Conservation (phyloP, 345 rosid species). For the Dipteronia dyeriana region DNA sequence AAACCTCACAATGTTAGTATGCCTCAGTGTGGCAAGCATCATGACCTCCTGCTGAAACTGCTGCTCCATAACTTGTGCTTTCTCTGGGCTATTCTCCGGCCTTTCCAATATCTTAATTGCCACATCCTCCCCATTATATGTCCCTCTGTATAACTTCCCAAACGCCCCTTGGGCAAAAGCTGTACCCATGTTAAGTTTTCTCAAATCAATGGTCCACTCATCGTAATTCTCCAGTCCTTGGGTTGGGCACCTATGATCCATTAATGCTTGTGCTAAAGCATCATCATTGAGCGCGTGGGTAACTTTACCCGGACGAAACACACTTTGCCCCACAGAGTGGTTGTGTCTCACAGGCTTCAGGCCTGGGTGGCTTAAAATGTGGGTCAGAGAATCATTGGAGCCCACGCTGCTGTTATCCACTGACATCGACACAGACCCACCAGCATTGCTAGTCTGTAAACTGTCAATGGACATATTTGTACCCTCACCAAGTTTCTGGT, state of each 20-base stretch:
- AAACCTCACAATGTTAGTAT: constrained; percentile 52
- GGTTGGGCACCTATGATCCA: constrained; percentile 56
- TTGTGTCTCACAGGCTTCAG: constrained; percentile 46
- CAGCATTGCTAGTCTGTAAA: constrained; percentile 56
- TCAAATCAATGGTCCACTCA: constrained; percentile 68
- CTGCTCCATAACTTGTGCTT: constrained; percentile 53
- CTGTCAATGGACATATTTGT: constrained; percentile 72
- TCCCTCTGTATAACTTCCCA: constrained; percentile 63
- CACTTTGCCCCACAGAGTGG: constrained; percentile 56
- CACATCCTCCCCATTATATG: constrained; percentile 59
- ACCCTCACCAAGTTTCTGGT: constrained; percentile 65
- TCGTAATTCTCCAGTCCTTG: constrained; percentile 53
- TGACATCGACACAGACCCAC: constrained; percentile 68
- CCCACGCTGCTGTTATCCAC: constrained; percentile 71
- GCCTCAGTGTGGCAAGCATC: constrained; percentile 62
- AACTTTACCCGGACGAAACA: constrained; percentile 56
- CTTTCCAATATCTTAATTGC: constrained; percentile 62
- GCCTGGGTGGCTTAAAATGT: constrained; percentile 64
- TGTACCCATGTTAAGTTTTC: constrained; percentile 65
- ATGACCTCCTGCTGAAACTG: constrained; percentile 58
- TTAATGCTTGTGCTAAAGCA: constrained; percentile 58
- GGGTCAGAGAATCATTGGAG: constrained; percentile 67
- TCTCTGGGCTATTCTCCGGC: constrained; percentile 46
- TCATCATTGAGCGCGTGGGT: constrained; percentile 58
- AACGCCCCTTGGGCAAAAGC: constrained; percentile 79